Base-by-base conservation (phyloP, 768 basidiomycete genomes). In the Auricularia sp. region DNA sequence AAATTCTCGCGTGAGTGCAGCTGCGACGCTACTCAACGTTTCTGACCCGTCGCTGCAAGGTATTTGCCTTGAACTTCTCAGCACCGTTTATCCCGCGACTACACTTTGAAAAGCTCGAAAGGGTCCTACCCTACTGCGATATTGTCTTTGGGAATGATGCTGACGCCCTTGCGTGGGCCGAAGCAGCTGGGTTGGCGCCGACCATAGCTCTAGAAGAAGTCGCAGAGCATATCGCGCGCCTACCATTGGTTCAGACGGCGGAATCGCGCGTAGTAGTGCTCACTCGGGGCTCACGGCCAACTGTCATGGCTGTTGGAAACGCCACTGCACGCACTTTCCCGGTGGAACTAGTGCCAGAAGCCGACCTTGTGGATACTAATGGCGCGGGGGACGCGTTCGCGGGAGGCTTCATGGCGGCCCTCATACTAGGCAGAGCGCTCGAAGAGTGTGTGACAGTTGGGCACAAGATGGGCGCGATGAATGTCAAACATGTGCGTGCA, bases 301-400 rank as follows among this genome's bases (percentile, higher is more conserved):
- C 80, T 42, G 67, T 79, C 67, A 77, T 80, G 64, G 79, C 79
- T 44, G 73, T 75, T 18, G 74, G 77, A 13, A 67, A 70, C 54
- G 66, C 71, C 35, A 61, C 70, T 14, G 67, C 71, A 18, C 47
- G 47, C 47, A 54, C 44, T 6, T 45, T 68, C 71, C 62, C 73
- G 29, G 73, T 77, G 63, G 56, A 63, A 39, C 67, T 64, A 58
- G 66, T 77, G 29, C 24, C 72, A 59, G 80, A 81, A 63, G 82
- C 79, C 51, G 70, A 87, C 75, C 94, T 97, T 69, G 88, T 97
- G 65, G 97, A 99, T 75, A 98, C 97, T 59, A 99, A 99, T 75
- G 97, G 92, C 62, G 97, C 97, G 21, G 97, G 97, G 51, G 96
- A 99, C 74, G 93, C 92, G 54, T 98, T 99, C 71, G 94, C 94